Base-by-base conservation (phyloP, 257 asterid genomes). In the Lycium barbarum region DNA sequence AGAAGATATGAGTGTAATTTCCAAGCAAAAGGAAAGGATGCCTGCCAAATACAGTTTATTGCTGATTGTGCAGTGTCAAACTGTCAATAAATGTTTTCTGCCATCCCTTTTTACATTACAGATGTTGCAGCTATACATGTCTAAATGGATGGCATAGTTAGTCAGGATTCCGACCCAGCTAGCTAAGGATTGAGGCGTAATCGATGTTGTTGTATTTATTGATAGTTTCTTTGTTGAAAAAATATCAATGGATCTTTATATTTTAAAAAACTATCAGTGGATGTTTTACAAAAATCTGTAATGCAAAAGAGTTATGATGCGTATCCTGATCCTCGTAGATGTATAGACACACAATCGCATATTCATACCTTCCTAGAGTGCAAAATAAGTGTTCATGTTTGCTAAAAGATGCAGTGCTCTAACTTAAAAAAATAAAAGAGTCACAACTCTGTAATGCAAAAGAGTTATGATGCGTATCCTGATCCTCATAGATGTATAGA, bases 1-100 rank as follows among this genome's bases (percentile, higher is more conserved):
- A 74, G 81, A 49, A 49, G 43, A 74, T 76, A 51, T 51, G 47
- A 22, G 47, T 76, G 65, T n/a, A 51, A 76, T 53, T 76, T 26
- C 47, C 63, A 22, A 76, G 26, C 47, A 51, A 51, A 26, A 51
- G 65, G 40, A 26, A 74, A 76, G 65, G 82, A 53, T 51, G 40
- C 82, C 65, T 53, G 26, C 22, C 13, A 51, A 49, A 22, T 74
- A 47, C 81, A 66, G 45, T 49, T 35, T 67, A 67, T 36, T 76
- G 47, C 59, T 76, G 47, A 51, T 51, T 76, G 82, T 76, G 13
- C 82, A 26, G 61, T 76, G 15, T 15, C 45, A 76, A 22, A 76
- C 47, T 51, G 45, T 26, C 63, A 26, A 51, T 76, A 26, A 22
- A 15, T 47, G 36, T 47, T 45, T 72, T 73, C n/a, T 47, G 40